Base-by-base conservation (phyloP, 306 rosid species). In the Vicia villosa region DNA sequence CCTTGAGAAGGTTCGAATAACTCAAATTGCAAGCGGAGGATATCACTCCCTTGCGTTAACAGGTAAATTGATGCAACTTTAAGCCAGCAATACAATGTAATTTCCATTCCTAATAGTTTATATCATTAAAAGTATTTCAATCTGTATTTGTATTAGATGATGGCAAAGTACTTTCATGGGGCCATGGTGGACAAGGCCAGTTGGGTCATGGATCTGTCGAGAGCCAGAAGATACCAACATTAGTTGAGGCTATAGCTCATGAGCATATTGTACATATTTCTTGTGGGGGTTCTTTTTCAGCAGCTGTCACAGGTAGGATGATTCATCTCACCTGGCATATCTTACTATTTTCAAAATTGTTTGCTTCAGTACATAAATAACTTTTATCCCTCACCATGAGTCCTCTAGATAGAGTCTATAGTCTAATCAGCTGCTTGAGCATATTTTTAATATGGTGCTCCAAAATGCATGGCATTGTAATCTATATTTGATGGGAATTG, bases 161-260 rank as follows among this genome's bases (percentile, higher is more conserved):
- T 42, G 98, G 98, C 3, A 88, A 87, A 81, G 97, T 90, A 70
- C 85, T 90, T 70, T 94, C 98, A 4, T 94, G 98, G 97, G 98
- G 98, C 46, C 89, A 94, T 80, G 98, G 98, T 63, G 90, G 88
- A 55, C 96, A 85, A 66, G 97, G 98, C 66, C 98, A 94, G 74
- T 80, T 94, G 83, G 99, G 99, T 22, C 89, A 90, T 80, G 95
- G 86, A 60, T 84, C 89, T 41, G 13, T 87, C 28, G 80, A 86
- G 41, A 88, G 61, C 87, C 80, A 88, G 80, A 88, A 78, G 80
- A 67, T 83, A 77, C 97, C 96, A 49, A 51, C 81, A n/a, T 75
- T 68, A 41, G 72, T 94, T 43, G 88, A 84, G 82, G 92, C 91
- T 74, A 78, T 94, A 75, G 74, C 80, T 55, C 66, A 80, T 36